phyloP scores from a whole-genome alignment of 371 early-diverging fungal genomes.

The Sporodiniella umbellata region DNA sequence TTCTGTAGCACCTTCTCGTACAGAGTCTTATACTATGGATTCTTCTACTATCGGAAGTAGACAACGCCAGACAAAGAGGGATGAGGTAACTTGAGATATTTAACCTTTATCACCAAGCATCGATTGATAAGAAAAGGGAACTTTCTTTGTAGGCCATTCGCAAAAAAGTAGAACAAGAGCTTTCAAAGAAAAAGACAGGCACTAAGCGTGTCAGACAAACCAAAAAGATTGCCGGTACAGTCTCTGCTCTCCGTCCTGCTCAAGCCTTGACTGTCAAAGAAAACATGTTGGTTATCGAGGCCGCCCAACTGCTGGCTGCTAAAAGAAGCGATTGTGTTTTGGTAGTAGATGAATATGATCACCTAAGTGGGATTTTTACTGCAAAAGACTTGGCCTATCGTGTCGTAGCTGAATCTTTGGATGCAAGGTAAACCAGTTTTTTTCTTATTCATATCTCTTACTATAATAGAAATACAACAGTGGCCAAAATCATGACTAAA shows the following conservation, averaged over 20 bases:
- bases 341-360: conserved; percentile 87
- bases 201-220: conserved; percentile 36
- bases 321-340: conserved; percentile 92
- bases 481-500: conserved; percentile 88
- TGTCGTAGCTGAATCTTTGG: conserved; percentile 33
- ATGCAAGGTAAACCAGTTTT: conserved; percentile 25
- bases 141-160: conserved; percentile 52
- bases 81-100: conserved; percentile 27
- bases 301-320: conserved; percentile 96
- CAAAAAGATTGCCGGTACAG: conserved; percentile 74
- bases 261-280: conserved; percentile 92
- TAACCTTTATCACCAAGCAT: neutral
- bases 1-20: conserved; percentile 28
- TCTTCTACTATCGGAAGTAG: conserved; percentile 25
- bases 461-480: conserved; percentile 38
- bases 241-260: conserved; percentile 85
- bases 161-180: conserved; percentile 71
- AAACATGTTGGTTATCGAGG: conserved; percentile 86
- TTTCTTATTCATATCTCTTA: neutral
- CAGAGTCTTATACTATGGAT: conserved; percentile 11
- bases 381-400: conserved; percentile 43
- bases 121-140: too few relatives aligned
- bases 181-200: conserved; percentile 56
- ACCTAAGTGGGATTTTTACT: conserved; percentile 93
- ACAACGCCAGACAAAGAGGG: conserved; percentile 42